These are phyloP conservation scores for Cryptococcus neoformans DNA, from an alignment of 1,284 basidiomycete species.

Conservation along the genomic window DNA sequence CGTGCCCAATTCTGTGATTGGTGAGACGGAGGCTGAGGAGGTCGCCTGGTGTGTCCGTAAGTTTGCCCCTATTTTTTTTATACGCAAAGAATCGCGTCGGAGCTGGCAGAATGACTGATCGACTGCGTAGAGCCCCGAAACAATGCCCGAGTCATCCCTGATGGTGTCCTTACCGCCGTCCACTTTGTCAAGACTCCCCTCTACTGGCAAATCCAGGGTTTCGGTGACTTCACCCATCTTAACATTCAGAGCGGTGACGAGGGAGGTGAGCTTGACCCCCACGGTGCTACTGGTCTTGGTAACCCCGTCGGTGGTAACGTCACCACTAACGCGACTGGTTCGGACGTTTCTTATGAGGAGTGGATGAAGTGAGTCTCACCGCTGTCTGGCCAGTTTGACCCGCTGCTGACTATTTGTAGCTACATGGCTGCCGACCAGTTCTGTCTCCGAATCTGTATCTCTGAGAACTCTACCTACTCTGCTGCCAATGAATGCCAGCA, in stretches of 20 bases:
- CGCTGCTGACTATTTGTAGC: slow-evolving; percentile 21
- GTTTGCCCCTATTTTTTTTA: slow-evolving; percentile 3
- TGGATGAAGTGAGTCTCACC: slow-evolving; percentile 43
- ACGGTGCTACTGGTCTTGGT: slow-evolving; percentile 50
- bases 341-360: slow-evolving; percentile 55
- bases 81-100: too few relatives aligned
- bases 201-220: slow-evolving; percentile 53
- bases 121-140: slow-evolving; percentile 49
- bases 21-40: slow-evolving; percentile 54
- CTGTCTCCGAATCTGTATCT: slow-evolving; percentile 51
- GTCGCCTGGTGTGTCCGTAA: slow-evolving; percentile 57
- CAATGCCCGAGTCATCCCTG: slow-evolving; percentile 54
- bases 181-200: slow-evolving; percentile 55
- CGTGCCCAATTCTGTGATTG: slow-evolving; percentile 49
- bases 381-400: neutral
- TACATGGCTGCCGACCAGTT: slow-evolving; percentile 50
- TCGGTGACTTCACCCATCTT: slow-evolving; percentile 51
- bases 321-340: slow-evolving; percentile 52
- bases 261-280: slow-evolving; percentile 52
- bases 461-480: slow-evolving; percentile 43
- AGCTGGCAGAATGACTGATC: neutral
- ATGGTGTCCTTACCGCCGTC: slow-evolving; percentile 52
- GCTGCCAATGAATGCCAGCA: slow-evolving; percentile 45
- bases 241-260: slow-evolving; percentile 50
- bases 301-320: slow-evolving; percentile 56